Conservation (phyloP, 2,329 filamentous ascomycete genomes). For the Ascochyta clinopodiicola region DNA sequence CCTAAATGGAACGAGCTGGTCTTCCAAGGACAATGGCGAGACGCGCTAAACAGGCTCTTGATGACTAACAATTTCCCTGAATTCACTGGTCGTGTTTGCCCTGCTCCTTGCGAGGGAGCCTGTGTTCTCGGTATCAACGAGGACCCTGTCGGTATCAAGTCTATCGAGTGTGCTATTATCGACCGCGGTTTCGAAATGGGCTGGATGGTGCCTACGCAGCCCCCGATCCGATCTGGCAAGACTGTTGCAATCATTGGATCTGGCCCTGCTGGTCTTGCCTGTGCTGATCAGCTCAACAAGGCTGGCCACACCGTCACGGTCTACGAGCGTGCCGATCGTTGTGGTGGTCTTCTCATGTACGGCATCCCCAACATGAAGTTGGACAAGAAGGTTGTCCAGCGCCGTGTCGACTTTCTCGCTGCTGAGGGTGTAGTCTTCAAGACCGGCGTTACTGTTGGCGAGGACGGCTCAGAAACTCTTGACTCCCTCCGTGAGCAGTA, state of each 20-base stretch:
- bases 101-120: slow-evolving; percentile 93
- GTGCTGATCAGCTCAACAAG: slow-evolving; percentile 92
- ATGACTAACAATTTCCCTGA: slow-evolving; percentile 99
- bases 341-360: slow-evolving; percentile 95
- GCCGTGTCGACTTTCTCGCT: slow-evolving; percentile 93
- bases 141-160: slow-evolving; percentile 97
- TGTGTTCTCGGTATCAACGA: slow-evolving; percentile 97
- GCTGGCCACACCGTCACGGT: slow-evolving; percentile 88
- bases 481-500: slow-evolving; percentile 74
- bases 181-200: slow-evolving; percentile 97
- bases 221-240: slow-evolving; percentile 83
- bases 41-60: slow-evolving; percentile 86
- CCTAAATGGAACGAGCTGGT: slow-evolving; percentile 94
- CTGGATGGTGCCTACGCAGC: slow-evolving; percentile 89
- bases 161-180: slow-evolving; percentile 96
- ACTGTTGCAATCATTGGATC: slow-evolving; percentile 88
- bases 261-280: slow-evolving; percentile 87
- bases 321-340: slow-evolving; percentile 89
- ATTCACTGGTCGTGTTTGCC: slow-evolving; percentile 96
- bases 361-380: slow-evolving; percentile 99
- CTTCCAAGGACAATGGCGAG: slow-evolving; percentile 72
- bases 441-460: slow-evolving; percentile 78
- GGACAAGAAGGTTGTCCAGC: slow-evolving; percentile 95
- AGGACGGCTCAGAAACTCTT: slow-evolving; percentile 73
- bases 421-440: slow-evolving; percentile 85